Evolutionary conservation across 768 basidiomycete genomes (phyloP).

Genomic region (Leccinum aurantiacum): DNA sequence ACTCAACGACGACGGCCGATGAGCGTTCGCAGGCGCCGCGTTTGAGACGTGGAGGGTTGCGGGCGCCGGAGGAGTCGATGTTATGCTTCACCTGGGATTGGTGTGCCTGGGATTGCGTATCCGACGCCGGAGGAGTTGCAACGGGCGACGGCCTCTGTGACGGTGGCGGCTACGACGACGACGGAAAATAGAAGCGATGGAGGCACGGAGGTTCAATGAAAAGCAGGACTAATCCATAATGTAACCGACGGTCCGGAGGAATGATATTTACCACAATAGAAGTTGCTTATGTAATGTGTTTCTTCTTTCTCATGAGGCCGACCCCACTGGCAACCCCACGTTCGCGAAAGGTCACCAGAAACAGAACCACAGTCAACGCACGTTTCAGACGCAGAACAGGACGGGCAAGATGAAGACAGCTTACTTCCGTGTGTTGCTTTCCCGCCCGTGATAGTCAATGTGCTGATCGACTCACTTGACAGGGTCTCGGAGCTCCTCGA

Average conservation of each 20-base stretch:
- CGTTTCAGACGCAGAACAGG: constrained; percentile 11
- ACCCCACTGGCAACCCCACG: no score
- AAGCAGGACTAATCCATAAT: constrained; percentile 13
- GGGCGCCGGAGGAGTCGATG: constrained; percentile 33
- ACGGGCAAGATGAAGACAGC: constrained; percentile 37
- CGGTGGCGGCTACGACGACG: background rate
- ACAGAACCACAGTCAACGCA: constrained; percentile 11
- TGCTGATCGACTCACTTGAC: background rate
- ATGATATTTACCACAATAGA: background rate
- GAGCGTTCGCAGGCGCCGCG: no score
- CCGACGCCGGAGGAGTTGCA: constrained; percentile 25
- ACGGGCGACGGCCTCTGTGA: constrained; percentile 10
- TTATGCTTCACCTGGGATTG: constrained; percentile 40
- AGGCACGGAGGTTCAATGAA: background rate
- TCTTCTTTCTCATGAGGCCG: no score
- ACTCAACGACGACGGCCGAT: no score
- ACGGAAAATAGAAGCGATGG: constrained; percentile 13
- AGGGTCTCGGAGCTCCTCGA: constrained; percentile 85
- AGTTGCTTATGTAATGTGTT: background rate
- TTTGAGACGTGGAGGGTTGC: no score
- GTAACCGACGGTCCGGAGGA: no score
- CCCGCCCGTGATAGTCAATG: background rate
- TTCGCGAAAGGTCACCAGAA: constrained; percentile 57
- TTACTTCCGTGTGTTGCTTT: constrained; percentile 41
- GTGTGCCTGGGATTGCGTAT: constrained; percentile 24